Base-by-base conservation (phyloP, 306 rosid genomes). In the Myrica gale region DNA sequence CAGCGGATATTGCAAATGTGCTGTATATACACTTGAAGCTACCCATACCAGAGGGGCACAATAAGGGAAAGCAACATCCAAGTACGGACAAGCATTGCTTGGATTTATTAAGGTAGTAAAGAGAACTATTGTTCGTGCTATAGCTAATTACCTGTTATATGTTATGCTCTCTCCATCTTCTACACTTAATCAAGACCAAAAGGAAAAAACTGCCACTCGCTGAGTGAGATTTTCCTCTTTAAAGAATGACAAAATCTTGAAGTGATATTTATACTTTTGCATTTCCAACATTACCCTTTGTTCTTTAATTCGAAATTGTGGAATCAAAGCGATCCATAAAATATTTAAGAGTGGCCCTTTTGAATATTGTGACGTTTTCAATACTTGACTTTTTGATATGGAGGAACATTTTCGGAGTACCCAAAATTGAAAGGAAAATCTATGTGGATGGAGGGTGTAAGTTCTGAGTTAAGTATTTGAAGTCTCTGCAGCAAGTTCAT, bases 81-180 rank as follows among this genome's bases (percentile, higher is more conserved):
- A 95, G 97, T 83, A 95, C 98, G 19, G 93, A 78, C 83, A 95
- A 95, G 84, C 96, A 88, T 76, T 92, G 92, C 78, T 86, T 90
- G 96, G 98, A 95, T 76, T 80, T 90, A 20, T 79, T 95, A 76
- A 90, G 98, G 98, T 95, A 83, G 72, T 63, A 21, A 60, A 53
- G 69, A 41, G 74, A 78, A 74, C 79, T 55, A 47, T 50, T 71
- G 73, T 78, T 75, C 54, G 43, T 54, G 71, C 78, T 58, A 67
- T 80, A 63, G 48, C 71, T 74, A 42, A 66, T 62, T 51, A 70
- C 32, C 32, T 67, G 21, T 43, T 69, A 80, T 78, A 15, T 62
- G 44, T 77, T 63, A 15, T 67, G 75, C 23, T 77, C 21, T 6
- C 54, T 32, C 70, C 16, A 42, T 65, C 21, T 65, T 65, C 10